Evolutionary conservation across 106 monocot genomes (phyloP).

Genomic region (Dioscorea zingiberensis): DNA sequence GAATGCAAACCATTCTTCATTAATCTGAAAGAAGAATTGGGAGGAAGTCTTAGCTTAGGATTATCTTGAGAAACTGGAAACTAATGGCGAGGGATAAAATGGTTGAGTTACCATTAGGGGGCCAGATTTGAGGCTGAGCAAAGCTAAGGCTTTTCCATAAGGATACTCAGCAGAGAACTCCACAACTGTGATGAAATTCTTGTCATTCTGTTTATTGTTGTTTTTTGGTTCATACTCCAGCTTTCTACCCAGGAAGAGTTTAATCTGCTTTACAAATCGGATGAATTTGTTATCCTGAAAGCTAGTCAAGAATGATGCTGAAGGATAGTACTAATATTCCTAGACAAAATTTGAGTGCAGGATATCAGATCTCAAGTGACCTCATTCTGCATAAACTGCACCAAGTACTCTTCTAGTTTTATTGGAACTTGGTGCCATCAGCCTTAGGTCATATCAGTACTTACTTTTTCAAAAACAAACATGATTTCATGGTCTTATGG

Average conservation of each 20-base stretch:
- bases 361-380: no score
- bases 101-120: slow-evolving; percentile 35
- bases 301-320: background rate
- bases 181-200: slow-evolving; percentile 50
- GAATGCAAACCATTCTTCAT: slow-evolving; percentile 66
- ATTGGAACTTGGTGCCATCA: no score
- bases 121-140: slow-evolving; percentile 57
- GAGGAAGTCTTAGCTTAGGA: background rate
- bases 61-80: background rate
- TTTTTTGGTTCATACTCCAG: slow-evolving; percentile 65
- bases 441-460: no score
- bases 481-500: no score
- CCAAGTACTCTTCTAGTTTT: no score
- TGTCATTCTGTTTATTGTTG: slow-evolving; percentile 13
- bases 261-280: slow-evolving; percentile 40
- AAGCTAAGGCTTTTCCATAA: slow-evolving; percentile 70
- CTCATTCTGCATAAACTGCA: no score
- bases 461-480: no score
- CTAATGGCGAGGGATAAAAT: background rate
- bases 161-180: slow-evolving; percentile 58
- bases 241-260: slow-evolving; percentile 59
- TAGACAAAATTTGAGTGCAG: background rate
- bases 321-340: background rate
- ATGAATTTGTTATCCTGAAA: background rate
- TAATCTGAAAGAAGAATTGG: slow-evolving; percentile 30